A percentile compares a stretch with the other conserved stretches of the same genome.
Evolutionary conservation across 2,329 filamentous ascomycete genomes (phyloP).

Genomic region (Botryotinia globosa): DNA sequence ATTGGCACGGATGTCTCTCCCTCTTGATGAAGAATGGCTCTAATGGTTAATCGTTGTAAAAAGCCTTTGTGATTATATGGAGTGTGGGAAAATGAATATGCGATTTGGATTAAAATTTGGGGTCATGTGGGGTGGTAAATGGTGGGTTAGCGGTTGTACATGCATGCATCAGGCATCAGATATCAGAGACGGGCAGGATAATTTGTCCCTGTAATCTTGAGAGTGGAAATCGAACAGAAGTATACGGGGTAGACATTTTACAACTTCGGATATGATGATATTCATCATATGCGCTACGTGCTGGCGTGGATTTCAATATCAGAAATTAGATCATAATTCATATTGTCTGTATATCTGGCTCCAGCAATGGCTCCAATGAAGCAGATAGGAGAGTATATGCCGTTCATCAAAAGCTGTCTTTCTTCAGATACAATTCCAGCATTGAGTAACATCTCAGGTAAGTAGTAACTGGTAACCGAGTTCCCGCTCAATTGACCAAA

Average conservation of each 20-base stretch:
- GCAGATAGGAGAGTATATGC: conserved; percentile 29
- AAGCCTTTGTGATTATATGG: not conserved
- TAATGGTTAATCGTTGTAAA: not conserved
- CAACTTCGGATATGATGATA: not conserved
- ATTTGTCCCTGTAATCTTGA: not conserved
- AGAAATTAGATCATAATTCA: not conserved
- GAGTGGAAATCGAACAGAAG: not conserved
- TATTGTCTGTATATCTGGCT: conserved; percentile 28
- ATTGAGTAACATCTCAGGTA: conserved; percentile 30
- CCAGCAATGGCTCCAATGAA: conserved; percentile 41
- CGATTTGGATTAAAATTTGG: not conserved
- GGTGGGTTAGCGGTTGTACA: not conserved
- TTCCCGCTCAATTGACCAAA: conserved; percentile 41
- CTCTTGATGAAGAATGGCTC: not conserved
- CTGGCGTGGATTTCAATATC: not conserved
- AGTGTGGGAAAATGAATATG: not conserved
- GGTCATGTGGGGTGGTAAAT: not conserved
- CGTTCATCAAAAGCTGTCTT: conserved; percentile 45
- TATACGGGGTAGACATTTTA: not conserved
- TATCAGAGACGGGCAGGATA: not conserved
- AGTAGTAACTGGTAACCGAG: conserved; percentile 29
- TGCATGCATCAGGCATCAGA: not conserved
- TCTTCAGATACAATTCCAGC: conserved; percentile 40
- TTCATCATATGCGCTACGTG: not conserved
- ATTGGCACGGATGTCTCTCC: not conserved